phyloP scores from a whole-genome alignment of 2,329 filamentous ascomycete species.

The Hymenoscyphus linearis region DNA sequence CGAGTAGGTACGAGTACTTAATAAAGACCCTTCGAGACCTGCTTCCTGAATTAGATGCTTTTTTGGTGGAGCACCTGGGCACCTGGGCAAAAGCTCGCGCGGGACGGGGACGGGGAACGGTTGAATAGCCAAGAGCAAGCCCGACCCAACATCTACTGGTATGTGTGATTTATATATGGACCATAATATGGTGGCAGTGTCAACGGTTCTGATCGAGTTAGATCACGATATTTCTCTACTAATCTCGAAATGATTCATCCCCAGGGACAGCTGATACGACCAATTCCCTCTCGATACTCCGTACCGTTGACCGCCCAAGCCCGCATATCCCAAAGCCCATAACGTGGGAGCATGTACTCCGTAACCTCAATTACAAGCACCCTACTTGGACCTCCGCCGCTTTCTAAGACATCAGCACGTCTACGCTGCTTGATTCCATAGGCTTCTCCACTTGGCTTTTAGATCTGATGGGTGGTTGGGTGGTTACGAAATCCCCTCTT shows the following conservation, averaged over 20 bases:
- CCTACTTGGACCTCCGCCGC: not conserved
- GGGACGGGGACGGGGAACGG: not conserved
- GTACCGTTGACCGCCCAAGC: not conserved
- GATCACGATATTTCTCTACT: not conserved
- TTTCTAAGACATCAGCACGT: slow-evolving; percentile 16
- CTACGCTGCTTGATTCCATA: slow-evolving; percentile 12
- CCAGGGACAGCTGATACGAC: not conserved
- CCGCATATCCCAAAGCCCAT: not conserved
- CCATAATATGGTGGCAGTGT: no score
- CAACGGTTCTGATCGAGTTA: not conserved
- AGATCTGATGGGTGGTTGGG: not conserved
- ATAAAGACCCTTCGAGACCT: not conserved
- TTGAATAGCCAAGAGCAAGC: not conserved
- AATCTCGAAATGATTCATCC: not conserved
- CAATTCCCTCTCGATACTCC: not conserved
- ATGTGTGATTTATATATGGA: no score
- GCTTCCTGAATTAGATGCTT: not conserved
- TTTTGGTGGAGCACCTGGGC: not conserved
- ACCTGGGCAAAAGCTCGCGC: no score
- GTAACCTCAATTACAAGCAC: not conserved
- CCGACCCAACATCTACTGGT: not conserved
- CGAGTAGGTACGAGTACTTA: not conserved
- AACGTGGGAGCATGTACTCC: not conserved
- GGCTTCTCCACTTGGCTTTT: slow-evolving; percentile 1
- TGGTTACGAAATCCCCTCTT: not conserved